These are phyloP conservation scores for Dentipellis fragilis DNA, from an alignment of 768 basidiomycete genomes.

Conservation along the genomic window DNA sequence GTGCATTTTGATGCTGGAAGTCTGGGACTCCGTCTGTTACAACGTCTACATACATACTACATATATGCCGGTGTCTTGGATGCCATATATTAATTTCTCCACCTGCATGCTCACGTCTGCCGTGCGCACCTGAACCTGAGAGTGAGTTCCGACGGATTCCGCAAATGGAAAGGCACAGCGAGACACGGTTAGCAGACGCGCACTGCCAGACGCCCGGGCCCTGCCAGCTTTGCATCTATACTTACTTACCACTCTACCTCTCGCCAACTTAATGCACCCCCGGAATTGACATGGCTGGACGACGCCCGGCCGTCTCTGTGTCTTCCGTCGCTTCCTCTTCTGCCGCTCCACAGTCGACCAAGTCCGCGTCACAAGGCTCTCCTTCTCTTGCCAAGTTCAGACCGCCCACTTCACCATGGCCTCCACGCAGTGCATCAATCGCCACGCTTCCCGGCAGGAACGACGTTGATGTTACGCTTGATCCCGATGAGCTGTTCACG, in stretches of 20 bases:
- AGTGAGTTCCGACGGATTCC: not conserved
- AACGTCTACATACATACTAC: not conserved
- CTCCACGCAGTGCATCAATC: constrained; percentile 4
- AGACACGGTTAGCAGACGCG: not conserved
- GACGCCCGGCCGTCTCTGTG: constrained; percentile 26
- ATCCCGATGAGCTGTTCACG: constrained; percentile 69
- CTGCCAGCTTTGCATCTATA: too few relatives aligned
- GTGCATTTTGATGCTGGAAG: not conserved
- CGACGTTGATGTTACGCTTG: constrained; percentile 17
- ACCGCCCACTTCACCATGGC: constrained; percentile 11
- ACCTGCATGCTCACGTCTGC: not conserved
- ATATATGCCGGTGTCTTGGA: not conserved
- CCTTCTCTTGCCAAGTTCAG: constrained; percentile 5
- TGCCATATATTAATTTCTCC: not conserved
- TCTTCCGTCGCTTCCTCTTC: constrained; percentile 18
- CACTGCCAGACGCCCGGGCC: not conserved
- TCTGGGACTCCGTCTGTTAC: not conserved
- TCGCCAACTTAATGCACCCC: not conserved
- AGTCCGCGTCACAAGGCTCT: not conserved
- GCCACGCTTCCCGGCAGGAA: not conserved
- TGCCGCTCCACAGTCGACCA: not conserved
- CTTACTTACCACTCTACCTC: not conserved
- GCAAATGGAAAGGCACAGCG: not conserved
- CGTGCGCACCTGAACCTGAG: not conserved
- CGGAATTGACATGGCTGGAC: constrained; percentile 25